Evolutionary conservation across 495 filamentous ascomycete genomes (phyloP).

Genomic region (Lophiotrema nucula): DNA sequence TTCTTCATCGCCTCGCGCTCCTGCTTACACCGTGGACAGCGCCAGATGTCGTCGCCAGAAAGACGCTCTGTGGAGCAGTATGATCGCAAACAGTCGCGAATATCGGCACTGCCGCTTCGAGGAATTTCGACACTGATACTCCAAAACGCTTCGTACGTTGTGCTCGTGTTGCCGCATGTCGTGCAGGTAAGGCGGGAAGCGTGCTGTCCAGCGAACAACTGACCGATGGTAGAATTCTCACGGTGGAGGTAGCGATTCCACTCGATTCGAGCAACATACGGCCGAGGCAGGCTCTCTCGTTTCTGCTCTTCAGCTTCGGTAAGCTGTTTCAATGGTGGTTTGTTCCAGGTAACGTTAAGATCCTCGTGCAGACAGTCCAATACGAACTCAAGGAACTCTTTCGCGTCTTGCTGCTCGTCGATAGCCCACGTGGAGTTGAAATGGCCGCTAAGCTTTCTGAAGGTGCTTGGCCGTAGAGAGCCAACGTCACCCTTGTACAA

Average conservation of each 20-base stretch:
- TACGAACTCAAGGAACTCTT: constrained; percentile 73
- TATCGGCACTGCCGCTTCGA: constrained; percentile 48
- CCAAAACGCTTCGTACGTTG: constrained; percentile 72
- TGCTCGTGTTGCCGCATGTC: constrained; percentile 64
- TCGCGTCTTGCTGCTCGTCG: constrained; percentile 71
- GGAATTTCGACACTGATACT: constrained; percentile 68
- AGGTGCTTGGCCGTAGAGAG: constrained; percentile 57
- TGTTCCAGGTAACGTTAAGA: constrained; percentile 64
- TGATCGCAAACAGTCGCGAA: constrained; percentile 64
- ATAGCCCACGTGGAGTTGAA: constrained; percentile 60
- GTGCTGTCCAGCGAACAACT: constrained; percentile 71
- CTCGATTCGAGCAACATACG: constrained; percentile 60
- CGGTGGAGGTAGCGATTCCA: constrained; percentile 70
- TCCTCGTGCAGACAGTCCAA: constrained; percentile 74
- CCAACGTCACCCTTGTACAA: constrained; percentile 64
- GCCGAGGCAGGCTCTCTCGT: constrained; percentile 61
- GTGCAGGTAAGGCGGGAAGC: constrained; percentile 62
- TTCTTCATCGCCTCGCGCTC: constrained; percentile 68
- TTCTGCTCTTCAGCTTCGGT: constrained; percentile 61
- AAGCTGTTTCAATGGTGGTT: constrained; percentile 56
- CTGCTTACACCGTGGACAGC: constrained; percentile 68
- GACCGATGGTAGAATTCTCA: constrained; percentile 63
- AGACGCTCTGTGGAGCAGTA: constrained; percentile 69
- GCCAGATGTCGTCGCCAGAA: constrained; percentile 67
- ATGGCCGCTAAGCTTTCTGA: constrained; percentile 60